Base-by-base conservation (phyloP, 441 rosid species). In the Populus tomentosa region DNA sequence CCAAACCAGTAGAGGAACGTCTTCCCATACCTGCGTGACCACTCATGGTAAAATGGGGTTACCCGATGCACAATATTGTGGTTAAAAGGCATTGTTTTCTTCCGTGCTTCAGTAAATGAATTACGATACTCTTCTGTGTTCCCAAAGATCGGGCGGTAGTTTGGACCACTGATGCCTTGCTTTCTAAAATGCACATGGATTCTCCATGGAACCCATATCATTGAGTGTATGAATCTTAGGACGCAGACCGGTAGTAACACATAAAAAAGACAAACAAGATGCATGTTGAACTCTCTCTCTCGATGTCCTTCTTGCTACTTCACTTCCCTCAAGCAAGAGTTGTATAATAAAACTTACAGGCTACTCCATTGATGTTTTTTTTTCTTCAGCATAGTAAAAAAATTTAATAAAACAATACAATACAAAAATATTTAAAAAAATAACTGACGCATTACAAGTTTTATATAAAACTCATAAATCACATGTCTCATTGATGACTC, bases 1-100 rank as follows among this genome's bases (percentile, higher is more conserved):
- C 97, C 97, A 72, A 88, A 87, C 98, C 94, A 93, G 79, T 81
- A 91, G 14, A 91, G 77, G 64, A 89, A 91, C 28, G 86, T 86
- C 38, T 50, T 86, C 63, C 94, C 94, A 6, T 89, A 89, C 69
- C 1, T 69, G 69, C 42, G 80, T 32, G 91, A 86, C 93, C 94
- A 92, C 13, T 8, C 53, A 78, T 85, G 72, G 84, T 86, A 87
- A 71, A 84, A 86, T 10, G 92, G 92, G 35, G 80, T 76, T 78
- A 73, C 83, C 24, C 90, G 83, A 61, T 66, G 86, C 32, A 87
- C 81, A 75, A 85, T 76, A 28, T 84, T 79, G 77, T 87, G 89
- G 59, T 79, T 74, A 9, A 21, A n/a, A 3, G 68, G 63, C 2
- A 77, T 67, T 30, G 89, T 81, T 79, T 83, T 87, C 3, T 81